Percentiles rank a stretch among this genome's conserved stretches.
phyloP scores from a whole-genome alignment of 441 rosid genomes.

The Populus hybrid region DNA sequence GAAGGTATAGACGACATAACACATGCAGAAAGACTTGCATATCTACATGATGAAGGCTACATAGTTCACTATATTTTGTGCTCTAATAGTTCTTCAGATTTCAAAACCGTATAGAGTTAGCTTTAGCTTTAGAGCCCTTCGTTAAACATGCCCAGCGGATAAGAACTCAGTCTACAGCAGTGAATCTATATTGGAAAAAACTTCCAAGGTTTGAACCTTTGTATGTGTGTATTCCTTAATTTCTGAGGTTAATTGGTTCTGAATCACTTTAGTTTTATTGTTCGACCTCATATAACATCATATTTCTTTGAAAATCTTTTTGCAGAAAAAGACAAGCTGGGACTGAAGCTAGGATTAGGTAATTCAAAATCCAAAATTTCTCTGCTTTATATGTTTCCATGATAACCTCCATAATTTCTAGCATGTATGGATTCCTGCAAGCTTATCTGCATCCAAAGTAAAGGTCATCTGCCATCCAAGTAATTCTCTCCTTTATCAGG shows the following conservation, averaged over 20 bases:
- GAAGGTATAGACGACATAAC: background rate
- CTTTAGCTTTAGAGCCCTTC: background rate
- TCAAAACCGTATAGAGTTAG: too few relatives aligned
- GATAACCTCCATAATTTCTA: background rate
- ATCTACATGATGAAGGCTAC: too few relatives aligned
- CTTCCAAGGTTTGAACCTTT: background rate
- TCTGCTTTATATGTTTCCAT: background rate
- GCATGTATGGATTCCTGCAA: too few relatives aligned
- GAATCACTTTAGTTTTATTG: background rate
- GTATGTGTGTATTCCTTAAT: background rate
- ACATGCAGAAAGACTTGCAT: background rate
- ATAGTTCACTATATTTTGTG: too few relatives aligned
- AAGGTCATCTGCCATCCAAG: background rate
- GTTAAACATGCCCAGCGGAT: background rate
- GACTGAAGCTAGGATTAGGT: slow-evolving; percentile 42
- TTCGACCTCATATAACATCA: background rate
- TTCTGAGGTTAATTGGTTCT: background rate
- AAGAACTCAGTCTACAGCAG: background rate
- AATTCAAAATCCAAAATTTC: slow-evolving; percentile 11
- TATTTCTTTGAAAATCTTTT: slow-evolving; percentile 6
- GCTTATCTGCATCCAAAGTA: background rate
- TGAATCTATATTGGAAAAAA: background rate
- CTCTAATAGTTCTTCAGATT: too few relatives aligned
- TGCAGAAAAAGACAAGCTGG: slow-evolving; percentile 12
- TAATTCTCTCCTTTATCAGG: slow-evolving; percentile 2